phyloP scores from a whole-genome alignment of 169 alveolate genomes.

The Cryptosporidium canis region DNA sequence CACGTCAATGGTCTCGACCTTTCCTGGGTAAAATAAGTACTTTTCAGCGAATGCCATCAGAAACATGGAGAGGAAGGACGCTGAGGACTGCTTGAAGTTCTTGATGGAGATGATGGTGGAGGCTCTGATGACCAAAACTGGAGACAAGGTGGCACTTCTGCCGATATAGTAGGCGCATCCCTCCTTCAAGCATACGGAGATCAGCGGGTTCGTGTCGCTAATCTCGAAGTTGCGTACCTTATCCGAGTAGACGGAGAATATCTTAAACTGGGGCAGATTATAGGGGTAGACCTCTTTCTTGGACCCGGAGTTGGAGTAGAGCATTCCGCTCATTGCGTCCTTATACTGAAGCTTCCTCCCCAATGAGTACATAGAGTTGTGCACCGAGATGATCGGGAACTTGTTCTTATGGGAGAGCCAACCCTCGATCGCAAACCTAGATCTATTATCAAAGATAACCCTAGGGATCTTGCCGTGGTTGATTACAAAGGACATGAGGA shows the following conservation, averaged over 20 bases:
- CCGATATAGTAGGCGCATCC: slow-evolving; percentile 71
- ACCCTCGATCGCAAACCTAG: slow-evolving; percentile 56
- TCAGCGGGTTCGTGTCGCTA: slow-evolving; percentile 47
- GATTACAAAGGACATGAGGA: slow-evolving; percentile 51
- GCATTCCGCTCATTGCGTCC: not conserved
- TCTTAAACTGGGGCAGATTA: slow-evolving; percentile 16
- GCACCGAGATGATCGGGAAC: slow-evolving; percentile 41
- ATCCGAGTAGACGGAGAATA: slow-evolving; percentile 16
- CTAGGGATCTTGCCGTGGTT: slow-evolving; percentile 56
- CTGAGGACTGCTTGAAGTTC: slow-evolving; percentile 51
- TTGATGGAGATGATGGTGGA: slow-evolving; percentile 21
- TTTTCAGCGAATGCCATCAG: slow-evolving; percentile 57
- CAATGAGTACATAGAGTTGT: slow-evolving; percentile 55
- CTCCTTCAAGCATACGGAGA: slow-evolving; percentile 11
- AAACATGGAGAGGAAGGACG: slow-evolving; percentile 36
- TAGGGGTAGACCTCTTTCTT: slow-evolving; percentile 24
- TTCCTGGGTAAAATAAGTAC: slow-evolving; percentile 52
- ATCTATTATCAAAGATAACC: slow-evolving; percentile 26
- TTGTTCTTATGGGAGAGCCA: slow-evolving; percentile 58
- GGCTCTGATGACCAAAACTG: slow-evolving; percentile 43
- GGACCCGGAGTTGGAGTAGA: not conserved
- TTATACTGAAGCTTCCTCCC: slow-evolving; percentile 54
- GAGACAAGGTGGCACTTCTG: slow-evolving; percentile 19
- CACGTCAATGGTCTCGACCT: slow-evolving; percentile 38
- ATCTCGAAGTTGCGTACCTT: slow-evolving; percentile 16